phyloP scores from a whole-genome alignment of 352 stramenopile species.

The Pythium oligandrum region DNA sequence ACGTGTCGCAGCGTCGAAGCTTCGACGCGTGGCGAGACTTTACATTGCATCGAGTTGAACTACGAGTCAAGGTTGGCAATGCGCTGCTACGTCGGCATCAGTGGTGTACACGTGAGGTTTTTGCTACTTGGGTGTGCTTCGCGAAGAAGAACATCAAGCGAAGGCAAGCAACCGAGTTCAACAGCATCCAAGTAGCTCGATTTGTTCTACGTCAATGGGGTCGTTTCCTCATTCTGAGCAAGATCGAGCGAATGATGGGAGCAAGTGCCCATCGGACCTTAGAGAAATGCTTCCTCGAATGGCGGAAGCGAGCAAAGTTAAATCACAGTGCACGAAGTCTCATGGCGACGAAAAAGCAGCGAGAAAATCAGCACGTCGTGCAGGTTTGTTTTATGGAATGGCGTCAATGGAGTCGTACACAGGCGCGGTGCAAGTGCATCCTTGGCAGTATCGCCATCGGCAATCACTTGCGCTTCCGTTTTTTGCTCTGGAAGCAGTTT shows the following conservation, averaged over 20 bases:
- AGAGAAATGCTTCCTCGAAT: conserved; percentile 32
- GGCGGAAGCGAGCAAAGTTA: conserved; percentile 28
- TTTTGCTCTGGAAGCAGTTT: conserved; percentile 48
- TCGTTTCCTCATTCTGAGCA: conserved; percentile 36
- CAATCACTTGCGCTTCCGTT: conserved; percentile 40
- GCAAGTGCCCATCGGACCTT: conserved; percentile 17
- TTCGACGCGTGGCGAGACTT: conserved; percentile 34
- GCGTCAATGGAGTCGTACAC: conserved; percentile 24
- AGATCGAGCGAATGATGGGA: conserved; percentile 47
- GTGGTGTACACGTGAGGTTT: not conserved
- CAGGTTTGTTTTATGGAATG: conserved; percentile 25
- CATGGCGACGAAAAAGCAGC: conserved; percentile 4
- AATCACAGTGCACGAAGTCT: conserved; percentile 22
- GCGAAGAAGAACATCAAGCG: not conserved
- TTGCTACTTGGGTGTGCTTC: conserved; percentile 1
- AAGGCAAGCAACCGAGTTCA: not conserved
- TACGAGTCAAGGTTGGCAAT: conserved; percentile 2
- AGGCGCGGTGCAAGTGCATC: conserved; percentile 27
- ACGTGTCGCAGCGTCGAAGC: conserved; percentile 29
- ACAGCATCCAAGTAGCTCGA: conserved; percentile 1
- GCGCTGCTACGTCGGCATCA: not conserved
- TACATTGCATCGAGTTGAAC: conserved; percentile 6
- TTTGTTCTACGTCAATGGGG: conserved; percentile 28
- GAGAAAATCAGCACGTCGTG: not conserved
- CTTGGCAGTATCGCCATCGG: conserved; percentile 29